Base-by-base conservation (phyloP, 257 asterid genomes). In the Salvia splendens region DNA sequence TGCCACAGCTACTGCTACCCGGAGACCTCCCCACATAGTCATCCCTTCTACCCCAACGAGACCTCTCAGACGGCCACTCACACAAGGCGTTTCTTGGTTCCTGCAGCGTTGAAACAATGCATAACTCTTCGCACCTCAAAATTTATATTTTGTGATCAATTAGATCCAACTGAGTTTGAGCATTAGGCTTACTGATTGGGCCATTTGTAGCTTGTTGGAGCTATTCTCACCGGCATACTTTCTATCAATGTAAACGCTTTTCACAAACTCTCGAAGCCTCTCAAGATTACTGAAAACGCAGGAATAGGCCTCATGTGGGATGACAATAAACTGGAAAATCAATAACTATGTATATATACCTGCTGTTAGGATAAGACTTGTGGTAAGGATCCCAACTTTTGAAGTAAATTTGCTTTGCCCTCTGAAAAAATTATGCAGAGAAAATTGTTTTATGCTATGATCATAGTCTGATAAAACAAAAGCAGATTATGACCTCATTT, bases 381-480 rank as follows among this genome's bases (percentile, higher is more conserved):
- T 81, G 80, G 10, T 78, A 73, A 2, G 91, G 83, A 81, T 93
- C 95, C 95, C 96, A 86, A n/a, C 79, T 58, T 71, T 83, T 93
- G 17, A 93, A 87, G 71, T 90, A 90, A 75, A 84, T 83, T 64
- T 85, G 73, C 79, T 81, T 80, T 41, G 95, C 96, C 71, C 90
- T 67, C 99, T 93, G 79, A 17, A 20, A 20, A 72, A 72, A 57
- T 16, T 57, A 73, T 3, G 43, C 36, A 53, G 51, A 15, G 10
- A 41, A 38, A 54, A 75, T 50, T 17, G 41, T 38, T 11, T 2
- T 16, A 49, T 54, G 17, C 11, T 38, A 61, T 40, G 57, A 24
- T n/a, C 14, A 10, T 47, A 42, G 30, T 41, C 10, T 41, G 36
- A 20, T 6, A 7, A 4, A 36, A 2, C 10, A 9, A 5, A 7